These are phyloP conservation scores for Yamadazyma mexicana DNA, from an alignment of 1,139 yeast species.

Conservation along the genomic window DNA sequence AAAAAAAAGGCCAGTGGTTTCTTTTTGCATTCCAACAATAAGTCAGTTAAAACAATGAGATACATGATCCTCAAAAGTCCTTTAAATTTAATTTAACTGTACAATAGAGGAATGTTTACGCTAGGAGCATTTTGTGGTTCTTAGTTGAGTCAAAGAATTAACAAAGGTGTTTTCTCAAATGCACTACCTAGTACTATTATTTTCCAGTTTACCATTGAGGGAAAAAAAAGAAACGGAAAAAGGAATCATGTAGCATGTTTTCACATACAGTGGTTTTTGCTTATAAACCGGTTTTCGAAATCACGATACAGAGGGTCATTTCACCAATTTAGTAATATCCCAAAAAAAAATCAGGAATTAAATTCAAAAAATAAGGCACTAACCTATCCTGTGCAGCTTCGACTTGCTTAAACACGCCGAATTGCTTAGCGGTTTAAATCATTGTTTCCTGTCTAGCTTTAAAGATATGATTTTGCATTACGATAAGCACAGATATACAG, in stretches of 20 bases:
- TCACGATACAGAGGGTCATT: background rate
- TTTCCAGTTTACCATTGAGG: background rate
- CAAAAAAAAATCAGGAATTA: background rate
- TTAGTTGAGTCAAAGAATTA: too few species aligned
- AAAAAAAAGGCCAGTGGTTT: too few species aligned
- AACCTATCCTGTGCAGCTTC: background rate
- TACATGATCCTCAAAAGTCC: too few species aligned
- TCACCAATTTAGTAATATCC: background rate
- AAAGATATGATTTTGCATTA: too few species aligned
- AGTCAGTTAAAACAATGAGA: background rate
- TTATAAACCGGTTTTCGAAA: background rate
- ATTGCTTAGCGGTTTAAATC: background rate
- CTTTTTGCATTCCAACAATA: background rate
- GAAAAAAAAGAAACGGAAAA: too few species aligned
- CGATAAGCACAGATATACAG: too few species aligned
- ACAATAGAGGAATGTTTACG: too few species aligned
- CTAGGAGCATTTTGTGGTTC: too few species aligned
- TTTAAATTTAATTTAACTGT: too few species aligned
- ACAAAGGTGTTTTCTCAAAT: background rate
- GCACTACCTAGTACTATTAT: background rate
- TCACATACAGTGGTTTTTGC: background rate
- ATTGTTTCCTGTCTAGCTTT: too few species aligned
- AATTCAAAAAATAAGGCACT: background rate
- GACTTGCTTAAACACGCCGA: background rate
- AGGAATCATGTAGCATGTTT: background rate